Evolutionary conservation across 2,329 filamentous ascomycete species (phyloP).

Genomic region (Phyllosticta citrichinensis): DNA sequence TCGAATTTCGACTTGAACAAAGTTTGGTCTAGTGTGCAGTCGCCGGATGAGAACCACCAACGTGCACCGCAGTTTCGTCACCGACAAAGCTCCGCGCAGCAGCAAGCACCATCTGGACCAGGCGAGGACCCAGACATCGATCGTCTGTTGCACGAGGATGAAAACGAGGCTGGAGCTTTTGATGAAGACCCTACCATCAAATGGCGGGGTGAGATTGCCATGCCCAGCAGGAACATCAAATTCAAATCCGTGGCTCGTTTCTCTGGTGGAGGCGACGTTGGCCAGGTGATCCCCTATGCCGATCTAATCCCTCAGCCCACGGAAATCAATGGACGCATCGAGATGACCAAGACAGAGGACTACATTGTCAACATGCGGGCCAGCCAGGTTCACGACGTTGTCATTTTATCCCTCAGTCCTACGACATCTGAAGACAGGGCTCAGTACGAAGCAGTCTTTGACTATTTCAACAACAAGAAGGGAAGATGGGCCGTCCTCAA

Average conservation of each 20-base stretch:
- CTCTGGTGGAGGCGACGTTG: slow-evolving; percentile 74
- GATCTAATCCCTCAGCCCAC: slow-evolving; percentile 62
- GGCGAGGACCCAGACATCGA: slow-evolving; percentile 79
- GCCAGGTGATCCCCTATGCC: slow-evolving; percentile 57
- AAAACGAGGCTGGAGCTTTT: slow-evolving; percentile 70
- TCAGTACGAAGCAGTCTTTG: slow-evolving; percentile 64
- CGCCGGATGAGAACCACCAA: slow-evolving; percentile 46
- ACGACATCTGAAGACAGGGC: slow-evolving; percentile 49
- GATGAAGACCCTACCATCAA: slow-evolving; percentile 62
- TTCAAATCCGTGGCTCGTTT: slow-evolving; percentile 71
- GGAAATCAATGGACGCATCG: slow-evolving; percentile 69
- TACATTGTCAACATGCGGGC: slow-evolving; percentile 84
- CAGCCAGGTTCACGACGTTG: slow-evolving; percentile 71
- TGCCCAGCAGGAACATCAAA: slow-evolving; percentile 62
- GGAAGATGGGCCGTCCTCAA: slow-evolving; percentile 80
- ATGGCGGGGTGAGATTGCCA: slow-evolving; percentile 37
- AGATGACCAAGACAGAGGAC: slow-evolving; percentile 72
- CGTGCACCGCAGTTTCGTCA: slow-evolving; percentile 35
- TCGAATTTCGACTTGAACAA: slow-evolving; percentile 73
- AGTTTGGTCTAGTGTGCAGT: slow-evolving; percentile 74
- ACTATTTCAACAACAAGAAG: slow-evolving; percentile 71
- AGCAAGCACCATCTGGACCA: slow-evolving; percentile 21
- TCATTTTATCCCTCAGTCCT: slow-evolving; percentile 62
- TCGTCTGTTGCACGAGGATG: slow-evolving; percentile 72
- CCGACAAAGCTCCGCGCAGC: slow-evolving; percentile 32